Evolutionary conservation across 108 stramenopile genomes (phyloP), one percentile per base, ranked within the genome.

Genomic region (Skeletonema tropicum): DNA sequence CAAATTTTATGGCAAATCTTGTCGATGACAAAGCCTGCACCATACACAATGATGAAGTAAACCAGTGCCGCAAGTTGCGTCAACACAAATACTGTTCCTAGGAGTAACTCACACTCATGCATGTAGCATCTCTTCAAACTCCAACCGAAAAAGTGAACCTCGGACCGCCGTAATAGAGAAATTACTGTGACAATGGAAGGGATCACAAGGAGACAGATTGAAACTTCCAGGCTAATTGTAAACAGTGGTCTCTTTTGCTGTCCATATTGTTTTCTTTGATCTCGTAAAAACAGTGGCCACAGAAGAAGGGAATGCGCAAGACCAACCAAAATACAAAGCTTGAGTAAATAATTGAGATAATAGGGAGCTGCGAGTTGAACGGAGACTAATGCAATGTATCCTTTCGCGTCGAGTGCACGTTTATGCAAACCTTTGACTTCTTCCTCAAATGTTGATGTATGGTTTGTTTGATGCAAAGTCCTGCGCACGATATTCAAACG

Each of bases 351-450:
- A 64, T 80, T 80, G 64, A 80, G 79, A 70, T 80, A 41, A 60
- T 80, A 80, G 0, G 72, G 79, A 25, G 79, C 72, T 61, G 73
- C 48, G 31, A 80, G 63, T 62, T 80, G 79, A 74, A 80, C 64
- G 25, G 79, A 59, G 30, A 74, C 52, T 41, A 73, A 48, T 36
- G 30, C 69, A 52, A 13, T 9, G 35, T 80, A 80, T n/a, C 71
- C 68, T 36, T 65, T 70, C 17, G 42, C 57, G 33, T 49, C 23
- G 15, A 74, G 55, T 58, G 36, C 41, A 58, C 58, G 35, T 41
- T 68, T 33, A 38, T 69, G 73, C 12, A 42, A 29, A 19, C 35
- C 14, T 29, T 38, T 63, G 8, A 55, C 41, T 45, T 62, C n/a
- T 9, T 74, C n/a, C 48, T 48, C 57, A 64, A 68, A 64, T 30